A percentile compares a stretch with the other conserved stretches of the same genome.
These are phyloP conservation scores for Leishmania amazonensis DNA, from an alignment of 208 protist species.

Conservation along the genomic window DNA sequence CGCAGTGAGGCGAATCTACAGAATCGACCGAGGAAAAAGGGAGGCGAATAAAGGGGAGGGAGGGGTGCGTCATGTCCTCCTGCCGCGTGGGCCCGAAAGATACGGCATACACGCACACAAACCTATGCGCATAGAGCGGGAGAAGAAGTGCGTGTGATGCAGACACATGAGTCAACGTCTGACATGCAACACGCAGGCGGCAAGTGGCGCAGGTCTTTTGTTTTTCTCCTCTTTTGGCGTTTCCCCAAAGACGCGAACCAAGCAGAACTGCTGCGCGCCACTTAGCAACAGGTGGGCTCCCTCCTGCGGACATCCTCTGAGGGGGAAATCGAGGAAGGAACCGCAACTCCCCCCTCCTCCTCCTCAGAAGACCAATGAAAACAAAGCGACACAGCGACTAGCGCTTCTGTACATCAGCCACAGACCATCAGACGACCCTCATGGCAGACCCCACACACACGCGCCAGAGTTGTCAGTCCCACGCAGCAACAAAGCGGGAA, in stretches of 20 bases:
- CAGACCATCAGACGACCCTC: background rate
- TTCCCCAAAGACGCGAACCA: background rate
- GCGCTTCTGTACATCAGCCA: slow-evolving; percentile 4
- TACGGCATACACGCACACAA: background rate
- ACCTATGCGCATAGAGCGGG: background rate
- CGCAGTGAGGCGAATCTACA: background rate
- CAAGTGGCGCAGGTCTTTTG: background rate
- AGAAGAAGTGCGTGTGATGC: background rate
- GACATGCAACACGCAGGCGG: too few relatives aligned
- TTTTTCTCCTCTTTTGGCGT: too few relatives aligned
- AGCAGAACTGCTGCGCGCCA: background rate
- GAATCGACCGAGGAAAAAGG: background rate
- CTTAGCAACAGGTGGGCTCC: background rate
- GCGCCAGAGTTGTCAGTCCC: background rate
- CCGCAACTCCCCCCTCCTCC: background rate
- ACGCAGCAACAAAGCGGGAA: background rate
- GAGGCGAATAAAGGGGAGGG: too few relatives aligned
- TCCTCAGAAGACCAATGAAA: background rate
- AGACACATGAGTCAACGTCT: background rate
- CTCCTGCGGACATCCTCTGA: background rate
- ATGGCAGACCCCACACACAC: background rate
- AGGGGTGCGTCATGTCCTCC: background rate
- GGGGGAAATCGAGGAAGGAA: background rate
- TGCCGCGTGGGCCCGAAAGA: background rate
- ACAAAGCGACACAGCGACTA: background rate